Evolutionary conservation across 2,329 filamentous ascomycete species (phyloP).

Genomic region (Sclerotinia sclerotiorum): DNA sequence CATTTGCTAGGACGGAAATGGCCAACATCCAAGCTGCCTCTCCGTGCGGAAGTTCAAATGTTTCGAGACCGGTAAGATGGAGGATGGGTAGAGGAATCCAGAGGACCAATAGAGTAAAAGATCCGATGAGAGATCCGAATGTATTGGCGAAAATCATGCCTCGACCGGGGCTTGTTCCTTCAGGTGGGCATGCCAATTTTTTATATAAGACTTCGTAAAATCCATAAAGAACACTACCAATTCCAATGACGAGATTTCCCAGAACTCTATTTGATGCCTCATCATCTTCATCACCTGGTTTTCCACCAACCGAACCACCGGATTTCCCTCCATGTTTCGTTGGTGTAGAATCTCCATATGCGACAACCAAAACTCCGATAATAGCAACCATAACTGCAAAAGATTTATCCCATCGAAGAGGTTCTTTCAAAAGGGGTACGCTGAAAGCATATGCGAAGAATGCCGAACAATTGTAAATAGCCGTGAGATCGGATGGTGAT

Average conservation of each 20-base stretch:
- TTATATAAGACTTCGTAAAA: conserved; percentile 98
- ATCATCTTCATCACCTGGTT: conserved; percentile 41
- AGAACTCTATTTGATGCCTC: conserved; percentile 67
- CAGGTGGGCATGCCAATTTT: conserved; percentile 85
- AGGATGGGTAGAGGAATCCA: conserved; percentile 91
- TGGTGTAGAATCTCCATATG: conserved; percentile 74
- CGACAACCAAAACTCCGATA: conserved; percentile 86
- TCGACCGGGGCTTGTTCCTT: conserved; percentile 79
- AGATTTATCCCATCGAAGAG: conserved; percentile 79
- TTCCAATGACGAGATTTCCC: conserved; percentile 88
- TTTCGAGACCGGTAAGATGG: conserved; percentile 75
- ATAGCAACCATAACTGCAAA: conserved; percentile 86
- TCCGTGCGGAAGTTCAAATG: conserved; percentile 77
- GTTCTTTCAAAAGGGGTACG: conserved; percentile 84
- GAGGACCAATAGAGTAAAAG: conserved; percentile 80
- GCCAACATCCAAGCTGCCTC: conserved; percentile 76
- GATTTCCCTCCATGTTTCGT: conserved; percentile 56
- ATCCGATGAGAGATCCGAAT: conserved; percentile 82
- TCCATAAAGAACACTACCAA: conserved; percentile 89
- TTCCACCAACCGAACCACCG: conserved; percentile 52
- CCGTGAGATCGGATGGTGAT: conserved; percentile 88
- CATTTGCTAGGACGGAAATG: conserved; percentile 82
- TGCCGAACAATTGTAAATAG: conserved; percentile 98
- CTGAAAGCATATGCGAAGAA: conserved; percentile 99
- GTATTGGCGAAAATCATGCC: conserved; percentile 95